Percentiles rank a stretch among this genome's conserved stretches.
phyloP scores from a whole-genome alignment of 345 rosid species.

The Cardamine occulta region DNA sequence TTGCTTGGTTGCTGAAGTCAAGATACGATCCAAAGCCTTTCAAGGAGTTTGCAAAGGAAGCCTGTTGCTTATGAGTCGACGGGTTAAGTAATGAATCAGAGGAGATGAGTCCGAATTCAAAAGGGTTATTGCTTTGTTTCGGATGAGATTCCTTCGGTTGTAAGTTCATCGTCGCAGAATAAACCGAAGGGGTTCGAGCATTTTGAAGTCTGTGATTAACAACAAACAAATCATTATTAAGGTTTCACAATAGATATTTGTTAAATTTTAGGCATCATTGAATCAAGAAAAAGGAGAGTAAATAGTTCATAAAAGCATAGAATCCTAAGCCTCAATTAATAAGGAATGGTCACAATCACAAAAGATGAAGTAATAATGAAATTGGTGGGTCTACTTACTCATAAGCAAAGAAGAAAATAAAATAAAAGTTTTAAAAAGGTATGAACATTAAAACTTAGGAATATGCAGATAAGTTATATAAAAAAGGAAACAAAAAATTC shows the following conservation, averaged over 20 bases:
- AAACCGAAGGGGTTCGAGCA: slow-evolving; percentile 32
- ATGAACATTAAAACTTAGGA: slow-evolving; percentile 50
- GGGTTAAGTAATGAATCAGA: slow-evolving; percentile 55
- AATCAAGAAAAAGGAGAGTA: slow-evolving; percentile 16
- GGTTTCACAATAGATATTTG: background rate
- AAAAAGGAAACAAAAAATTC: background rate
- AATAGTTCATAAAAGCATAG: slow-evolving; percentile 29
- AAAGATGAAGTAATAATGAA: slow-evolving; percentile 45
- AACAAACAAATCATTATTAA: slow-evolving; percentile 1
- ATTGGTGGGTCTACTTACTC: slow-evolving; percentile 54
- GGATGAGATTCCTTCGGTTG: slow-evolving; percentile 48
- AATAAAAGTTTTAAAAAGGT: slow-evolving; percentile 27
- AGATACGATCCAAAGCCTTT: slow-evolving; percentile 56
- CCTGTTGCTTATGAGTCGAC: slow-evolving; percentile 43
- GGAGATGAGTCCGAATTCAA: slow-evolving; percentile 57
- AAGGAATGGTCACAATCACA: slow-evolving; percentile 24
- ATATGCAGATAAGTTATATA: slow-evolving; percentile 40
- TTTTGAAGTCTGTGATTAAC: slow-evolving; percentile 52
- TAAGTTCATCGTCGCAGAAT: slow-evolving; percentile 45
- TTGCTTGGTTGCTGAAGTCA: slow-evolving; percentile 50
- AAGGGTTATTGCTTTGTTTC: slow-evolving; percentile 47
- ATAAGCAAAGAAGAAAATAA: slow-evolving; percentile 33
- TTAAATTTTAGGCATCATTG: background rate
- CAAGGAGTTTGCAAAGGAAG: slow-evolving; percentile 44
- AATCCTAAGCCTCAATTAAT: slow-evolving; percentile 35